phyloP scores from a whole-genome alignment of 306 rosid genomes.

The Cicer judaicum region DNA sequence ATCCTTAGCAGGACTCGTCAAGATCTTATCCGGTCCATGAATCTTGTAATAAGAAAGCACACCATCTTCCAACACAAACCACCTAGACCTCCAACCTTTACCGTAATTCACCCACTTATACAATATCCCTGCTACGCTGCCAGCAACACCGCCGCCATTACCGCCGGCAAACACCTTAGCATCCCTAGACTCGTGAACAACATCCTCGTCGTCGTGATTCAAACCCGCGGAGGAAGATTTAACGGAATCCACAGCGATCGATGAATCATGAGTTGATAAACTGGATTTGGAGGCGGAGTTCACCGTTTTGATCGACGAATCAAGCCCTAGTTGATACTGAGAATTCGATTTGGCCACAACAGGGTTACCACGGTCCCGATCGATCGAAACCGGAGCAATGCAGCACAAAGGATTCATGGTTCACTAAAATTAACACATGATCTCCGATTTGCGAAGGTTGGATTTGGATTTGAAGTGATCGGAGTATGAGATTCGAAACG shows the following conservation, averaged over 20 bases:
- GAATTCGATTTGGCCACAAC: slow-evolving; percentile 52
- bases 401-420: slow-evolving; percentile 96
- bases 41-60: slow-evolving; percentile 97
- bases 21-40: slow-evolving; percentile 96
- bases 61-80: slow-evolving; percentile 95
- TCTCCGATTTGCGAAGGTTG: background rate
- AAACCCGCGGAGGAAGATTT: slow-evolving; percentile 49
- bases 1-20: slow-evolving; percentile 80
- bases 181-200: slow-evolving; percentile 56
- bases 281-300: slow-evolving; percentile 61
- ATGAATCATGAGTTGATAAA: slow-evolving; percentile 69
- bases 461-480: background rate
- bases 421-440: slow-evolving; percentile 15
- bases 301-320: slow-evolving; percentile 58
- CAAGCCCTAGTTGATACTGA: slow-evolving; percentile 69
- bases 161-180: slow-evolving; percentile 59
- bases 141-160: slow-evolving; percentile 56
- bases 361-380: slow-evolving; percentile 72
- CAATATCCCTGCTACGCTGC: slow-evolving; percentile 85
- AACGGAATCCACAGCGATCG: slow-evolving; percentile 57
- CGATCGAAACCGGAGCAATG: slow-evolving; percentile 99
- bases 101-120: slow-evolving; percentile 99
- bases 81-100: slow-evolving; percentile 95
- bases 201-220: slow-evolving; percentile 59
- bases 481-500: background rate